Conservation (phyloP, 2,329 filamentous ascomycete genomes). For the Calonectria pseudoreteaudii region DNA sequence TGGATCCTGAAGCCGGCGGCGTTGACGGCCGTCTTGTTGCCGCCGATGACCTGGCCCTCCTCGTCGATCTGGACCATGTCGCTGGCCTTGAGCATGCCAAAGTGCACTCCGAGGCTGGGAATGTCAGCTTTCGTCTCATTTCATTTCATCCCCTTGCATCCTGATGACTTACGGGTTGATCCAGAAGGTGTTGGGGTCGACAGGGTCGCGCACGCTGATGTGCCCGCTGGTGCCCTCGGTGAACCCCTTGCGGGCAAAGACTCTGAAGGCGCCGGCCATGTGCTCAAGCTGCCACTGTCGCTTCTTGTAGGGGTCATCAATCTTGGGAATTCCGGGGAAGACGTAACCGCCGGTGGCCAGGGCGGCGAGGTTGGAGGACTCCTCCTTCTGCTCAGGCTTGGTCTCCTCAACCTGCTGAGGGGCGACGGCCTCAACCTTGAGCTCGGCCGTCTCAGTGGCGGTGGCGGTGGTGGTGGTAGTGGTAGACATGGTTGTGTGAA, state of each 20-base stretch:
- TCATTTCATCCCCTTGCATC: too few species aligned
- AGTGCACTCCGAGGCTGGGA: conserved; percentile 62
- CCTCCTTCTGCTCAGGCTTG: background rate
- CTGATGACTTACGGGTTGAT: conserved; percentile 64
- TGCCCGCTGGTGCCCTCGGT: conserved; percentile 74
- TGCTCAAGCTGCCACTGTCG: conserved; percentile 50
- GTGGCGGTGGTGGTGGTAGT: conserved; percentile 12
- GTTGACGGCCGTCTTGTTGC: conserved; percentile 66
- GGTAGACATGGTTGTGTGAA: conserved; percentile 1
- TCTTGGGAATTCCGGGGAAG: conserved; percentile 65
- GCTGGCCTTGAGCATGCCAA: conserved; percentile 67
- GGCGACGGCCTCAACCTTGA: conserved; percentile 14
- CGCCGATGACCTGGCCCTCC: conserved; percentile 67
- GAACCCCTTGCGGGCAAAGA: conserved; percentile 58
- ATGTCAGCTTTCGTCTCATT: background rate
- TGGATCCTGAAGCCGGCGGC: conserved; percentile 72
- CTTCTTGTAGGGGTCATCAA: conserved; percentile 57
- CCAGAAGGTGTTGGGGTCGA: conserved; percentile 70
- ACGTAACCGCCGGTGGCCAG: conserved; percentile 37
- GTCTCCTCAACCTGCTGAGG: background rate
- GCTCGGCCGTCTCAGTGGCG: conserved; percentile 5
- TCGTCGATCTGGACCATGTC: conserved; percentile 73
- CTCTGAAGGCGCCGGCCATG: conserved; percentile 57
- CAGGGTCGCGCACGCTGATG: conserved; percentile 72
- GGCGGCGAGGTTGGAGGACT: background rate